Base-by-base conservation (phyloP, 1,284 basidiomycete species). In the Ceratobasidium sp. region DNA sequence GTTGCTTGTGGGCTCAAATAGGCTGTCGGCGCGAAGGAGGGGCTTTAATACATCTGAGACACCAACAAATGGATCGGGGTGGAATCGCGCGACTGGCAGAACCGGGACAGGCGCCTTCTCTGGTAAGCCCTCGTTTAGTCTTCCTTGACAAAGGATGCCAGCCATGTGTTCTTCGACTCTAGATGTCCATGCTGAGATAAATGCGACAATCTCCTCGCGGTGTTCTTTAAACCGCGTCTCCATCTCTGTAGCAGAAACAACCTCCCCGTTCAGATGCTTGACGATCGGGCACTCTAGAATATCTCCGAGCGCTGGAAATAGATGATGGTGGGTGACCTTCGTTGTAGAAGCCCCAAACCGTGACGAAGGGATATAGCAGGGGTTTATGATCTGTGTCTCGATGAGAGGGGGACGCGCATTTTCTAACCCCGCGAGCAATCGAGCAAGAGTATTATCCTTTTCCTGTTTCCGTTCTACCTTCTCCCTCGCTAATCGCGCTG, bases 301-400 rank as follows among this genome's bases (percentile, higher is more conserved):
- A 28, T 67, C 50, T 11, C 13, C 21, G 21, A 55, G 30, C 16
- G 32, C 32, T 16, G 64, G 64, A 38, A 67, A 67, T 55, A 41
- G 16, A 13, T 18, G 35, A n/a, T 23, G 8, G 35, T 38, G 21
- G 13, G 32, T 35, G 13, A 26, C 50, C 21, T 28, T 7, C 21
- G 30, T 28, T 8, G 13, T 30, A 28, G 23, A 7, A 23, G 23
- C 50, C 14, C 26, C 50, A 30, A 21, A 54, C 5, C 14, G 14
- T 9, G 50, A 54, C 30, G 13, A 23, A 54, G 23, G 6, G 30
- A 7, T 3, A 28, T 21, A 28, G 14, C 23, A 14, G 8, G 23
- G 23, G 14, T 14, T 14, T 14, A 7, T 5, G 46, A 44, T 26
- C 4, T 23, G 21, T 35, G 35, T 35, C 11, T 21, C 16, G 7